Percentiles rank a stretch among this genome's conserved stretches.
Evolutionary conservation across 1,139 yeast genomes (phyloP).

Genomic region (Tardiomyces digboiensis): DNA sequence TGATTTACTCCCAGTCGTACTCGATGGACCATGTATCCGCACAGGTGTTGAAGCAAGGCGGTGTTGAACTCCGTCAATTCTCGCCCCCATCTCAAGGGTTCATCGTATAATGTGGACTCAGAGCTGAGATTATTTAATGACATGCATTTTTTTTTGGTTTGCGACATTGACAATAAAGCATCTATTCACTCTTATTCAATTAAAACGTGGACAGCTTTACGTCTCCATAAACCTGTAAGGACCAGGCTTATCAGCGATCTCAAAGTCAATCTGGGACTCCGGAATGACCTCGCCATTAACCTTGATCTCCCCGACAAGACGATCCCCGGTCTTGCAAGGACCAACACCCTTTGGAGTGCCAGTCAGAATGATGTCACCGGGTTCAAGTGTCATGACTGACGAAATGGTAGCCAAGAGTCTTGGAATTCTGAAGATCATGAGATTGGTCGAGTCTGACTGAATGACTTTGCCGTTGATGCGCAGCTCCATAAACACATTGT

Average conservation of each 20-base stretch:
- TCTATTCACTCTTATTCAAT: neutral
- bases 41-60: conserved; percentile 63
- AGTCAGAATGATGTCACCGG: conserved; percentile 85
- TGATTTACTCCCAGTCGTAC: conserved; percentile 88
- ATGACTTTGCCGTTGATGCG: conserved; percentile 58
- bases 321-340: conserved; percentile 65
- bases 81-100: conserved; percentile 42
- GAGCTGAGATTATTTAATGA: neutral
- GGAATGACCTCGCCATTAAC: conserved; percentile 47
- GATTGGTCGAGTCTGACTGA: conserved; percentile 70
- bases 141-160: neutral
- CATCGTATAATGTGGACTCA: neutral
- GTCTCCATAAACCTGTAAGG: conserved; percentile 56
- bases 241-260: conserved; percentile 66
- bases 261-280: conserved; percentile 39
- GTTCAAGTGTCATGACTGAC: conserved; percentile 76
- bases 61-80: conserved; percentile 64
- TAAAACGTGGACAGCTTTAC: neutral
- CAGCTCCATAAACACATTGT: conserved; percentile 57
- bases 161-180: neutral
- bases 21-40: conserved; percentile 80
- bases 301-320: conserved; percentile 50
- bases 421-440: conserved; percentile 88
- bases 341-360: conserved; percentile 99
- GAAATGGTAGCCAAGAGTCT: conserved; percentile 74